Evolutionary conservation across 495 filamentous ascomycete genomes (phyloP).

Genomic region (Pyronema domesticum): DNA sequence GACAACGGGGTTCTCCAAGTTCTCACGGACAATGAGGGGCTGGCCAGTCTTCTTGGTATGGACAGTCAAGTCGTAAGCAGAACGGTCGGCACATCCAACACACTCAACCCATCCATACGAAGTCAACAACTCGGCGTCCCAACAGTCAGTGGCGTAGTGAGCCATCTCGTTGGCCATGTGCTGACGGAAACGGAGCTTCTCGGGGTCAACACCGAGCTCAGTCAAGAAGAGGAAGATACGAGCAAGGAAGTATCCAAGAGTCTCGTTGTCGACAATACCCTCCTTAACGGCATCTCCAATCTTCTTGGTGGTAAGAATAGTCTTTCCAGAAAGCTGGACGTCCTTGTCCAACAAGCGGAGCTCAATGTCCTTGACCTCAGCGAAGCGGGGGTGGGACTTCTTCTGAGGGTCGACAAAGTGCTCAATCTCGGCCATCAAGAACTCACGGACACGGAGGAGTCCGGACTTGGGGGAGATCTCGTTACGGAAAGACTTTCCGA

Average conservation of each 20-base stretch:
- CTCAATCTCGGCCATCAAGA: slow-evolving; percentile 71
- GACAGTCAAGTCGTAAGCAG: slow-evolving; percentile 48
- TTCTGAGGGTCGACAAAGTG: slow-evolving; percentile 60
- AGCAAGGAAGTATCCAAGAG: slow-evolving; percentile 51
- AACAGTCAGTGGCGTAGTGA: slow-evolving; percentile 52
- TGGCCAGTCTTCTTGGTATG: slow-evolving; percentile 45
- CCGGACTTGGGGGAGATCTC: slow-evolving; percentile 60
- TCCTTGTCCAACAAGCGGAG: slow-evolving; percentile 40
- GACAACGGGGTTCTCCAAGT: slow-evolving; percentile 34
- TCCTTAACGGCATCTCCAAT: slow-evolving; percentile 43
- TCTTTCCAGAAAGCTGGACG: slow-evolving; percentile 44
- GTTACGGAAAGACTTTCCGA: slow-evolving; percentile 65
- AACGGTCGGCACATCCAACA: slow-evolving; percentile 51
- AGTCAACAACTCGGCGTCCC: slow-evolving; percentile 49
- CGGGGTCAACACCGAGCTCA: slow-evolving; percentile 42
- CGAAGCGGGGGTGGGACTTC: slow-evolving; percentile 56
- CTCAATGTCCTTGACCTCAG: slow-evolving; percentile 43
- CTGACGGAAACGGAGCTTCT: slow-evolving; percentile 48
- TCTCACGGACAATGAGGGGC: slow-evolving; percentile 41
- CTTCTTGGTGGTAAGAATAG: slow-evolving; percentile 33
- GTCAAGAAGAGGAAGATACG: slow-evolving; percentile 45
- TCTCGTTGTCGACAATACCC: slow-evolving; percentile 49
- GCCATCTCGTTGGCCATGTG: slow-evolving; percentile 62
- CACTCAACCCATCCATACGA: slow-evolving; percentile 56
- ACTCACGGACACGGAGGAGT: slow-evolving; percentile 61